Evolutionary conservation across 192 early-diverging fungal species (phyloP), one percentile per base, ranked within the genome.

Genomic region (Borealophlyctis nickersoniae): DNA sequence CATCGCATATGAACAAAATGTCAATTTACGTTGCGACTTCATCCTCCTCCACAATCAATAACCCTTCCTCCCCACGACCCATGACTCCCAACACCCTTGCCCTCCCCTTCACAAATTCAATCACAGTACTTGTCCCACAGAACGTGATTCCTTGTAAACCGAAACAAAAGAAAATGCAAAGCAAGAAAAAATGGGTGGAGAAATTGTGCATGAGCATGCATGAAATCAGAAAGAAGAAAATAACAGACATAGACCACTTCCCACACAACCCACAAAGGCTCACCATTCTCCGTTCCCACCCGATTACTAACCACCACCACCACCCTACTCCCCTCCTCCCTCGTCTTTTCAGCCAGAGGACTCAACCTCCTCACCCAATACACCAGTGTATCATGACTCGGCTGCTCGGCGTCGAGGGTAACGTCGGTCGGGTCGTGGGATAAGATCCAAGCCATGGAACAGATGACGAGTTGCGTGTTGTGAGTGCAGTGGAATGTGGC

Each of bases 381-480:
- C 5, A 75, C 28, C 3, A 73, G 33, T 56, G 72, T 73, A 22
- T 67, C 63, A n/a, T 19, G 22, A 28, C 32, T 19, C 30, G 69
- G 66, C 31, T 65, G 4, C n/a, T 13, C 49, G 36, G 22, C 23
- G 28, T 7, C 9, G 11, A 32, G 19, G 54, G 7, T 9, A 22
- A 22, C 58, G 35, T 59, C 73, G 31, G 1, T 28, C 16, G 19
- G 27, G 1, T 69, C 60, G 5, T 58, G 49, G 2, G 39, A 36
- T n/a, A 72, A 23, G 9, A 90, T 61, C 91, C 91, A 92, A 0
- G 88, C 81, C 87, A 89, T 92, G 1, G 82, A 81, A 45, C 77
- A 81, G 5, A 88, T 61, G 4, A 91, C 36, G 3, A 87, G 52
- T 3, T 79, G 39, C 3, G 82, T 60, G 16, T 71, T 67, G 32